Evolutionary conservation across 1,284 basidiomycete species (phyloP).

Genomic region (Meira miltonrushii): DNA sequence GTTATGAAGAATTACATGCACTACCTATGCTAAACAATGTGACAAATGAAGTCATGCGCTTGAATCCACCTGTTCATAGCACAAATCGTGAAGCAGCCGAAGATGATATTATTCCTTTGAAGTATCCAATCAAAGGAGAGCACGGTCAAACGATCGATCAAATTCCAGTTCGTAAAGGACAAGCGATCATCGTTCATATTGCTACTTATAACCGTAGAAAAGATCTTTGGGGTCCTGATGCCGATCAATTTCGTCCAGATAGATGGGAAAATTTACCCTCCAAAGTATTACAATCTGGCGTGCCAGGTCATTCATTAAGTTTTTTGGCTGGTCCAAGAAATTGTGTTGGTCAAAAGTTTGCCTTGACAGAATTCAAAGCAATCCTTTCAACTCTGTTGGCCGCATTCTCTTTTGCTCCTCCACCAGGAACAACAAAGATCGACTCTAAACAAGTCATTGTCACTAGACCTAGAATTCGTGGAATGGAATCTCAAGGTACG

Average conservation of each 20-base stretch:
- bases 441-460: background rate
- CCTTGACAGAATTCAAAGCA: conserved; percentile 10
- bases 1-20: conserved; percentile 14
- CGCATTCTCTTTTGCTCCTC: background rate
- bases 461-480: background rate
- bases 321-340: conserved; percentile 42
- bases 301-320: conserved; percentile 19
- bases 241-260: conserved; percentile 32
- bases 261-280: conserved; percentile 28
- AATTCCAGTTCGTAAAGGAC: conserved; percentile 4
- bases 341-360: conserved; percentile 43
- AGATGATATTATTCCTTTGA: conserved; percentile 29
- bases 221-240: conserved; percentile 34
- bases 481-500: background rate
- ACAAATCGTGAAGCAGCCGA: conserved; percentile 28
- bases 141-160: background rate
- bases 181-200: conserved; percentile 28
- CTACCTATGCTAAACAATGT: conserved; percentile 35
- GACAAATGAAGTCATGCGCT: conserved; percentile 33
- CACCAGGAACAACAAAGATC: background rate
- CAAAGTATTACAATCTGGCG: background rate
- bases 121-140: conserved; percentile 2
- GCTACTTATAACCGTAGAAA: conserved; percentile 20
- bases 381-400: background rate
- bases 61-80: conserved; percentile 27